Base-by-base conservation (phyloP, 164 flowering plant genomes). In the Stephania cephalantha region DNA sequence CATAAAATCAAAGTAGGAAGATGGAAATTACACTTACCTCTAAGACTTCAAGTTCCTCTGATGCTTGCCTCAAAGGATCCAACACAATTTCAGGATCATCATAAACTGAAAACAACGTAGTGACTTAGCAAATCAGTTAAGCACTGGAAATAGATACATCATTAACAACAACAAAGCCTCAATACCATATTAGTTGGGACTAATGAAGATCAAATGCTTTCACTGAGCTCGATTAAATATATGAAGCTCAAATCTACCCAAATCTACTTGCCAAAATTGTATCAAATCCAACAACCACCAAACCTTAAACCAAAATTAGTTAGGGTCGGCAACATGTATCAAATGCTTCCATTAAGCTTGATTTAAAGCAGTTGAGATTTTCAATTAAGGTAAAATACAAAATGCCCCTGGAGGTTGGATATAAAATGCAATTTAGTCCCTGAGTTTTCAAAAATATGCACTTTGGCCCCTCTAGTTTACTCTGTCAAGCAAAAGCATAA, bases 11-110 rank as follows among this genome's bases (percentile, higher is more conserved):
- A 71, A 46, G 42, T 64, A 7, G 58, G 55, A 48, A 46, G 52
- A 46, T 3, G 58, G 55, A 29, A 46, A 69, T 68, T 25, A 73
- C 35, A 78, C 83, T 73, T 44, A 93, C 99, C 97, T 95, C 97
- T 82, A 95, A 74, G 52, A 86, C 78, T 83, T 90, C 80, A 76
- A 93, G 92, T 74, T 86, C 95, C 74, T 87, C 91, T 5, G 92
- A 84, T 75, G 99, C 99, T 86, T 91, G 91, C 67, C 80, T 87
- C 70, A 95, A 81, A 70, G 91, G 86, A 75, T 89, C 90, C 68
- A 95, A 80, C 75, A 93, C 95, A 4, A 85, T 71, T 17, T 87
- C 91, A 30, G 90, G 81, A 83, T 91, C 84, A 74, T 90, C 90
- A 79, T 73, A 74, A 79, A 91, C 97, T 92, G 86, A 52, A 65